Evolutionary conservation across 164 flowering plant species (phyloP), one percentile per base, ranked within the genome.

Genomic region (Santalum album): DNA sequence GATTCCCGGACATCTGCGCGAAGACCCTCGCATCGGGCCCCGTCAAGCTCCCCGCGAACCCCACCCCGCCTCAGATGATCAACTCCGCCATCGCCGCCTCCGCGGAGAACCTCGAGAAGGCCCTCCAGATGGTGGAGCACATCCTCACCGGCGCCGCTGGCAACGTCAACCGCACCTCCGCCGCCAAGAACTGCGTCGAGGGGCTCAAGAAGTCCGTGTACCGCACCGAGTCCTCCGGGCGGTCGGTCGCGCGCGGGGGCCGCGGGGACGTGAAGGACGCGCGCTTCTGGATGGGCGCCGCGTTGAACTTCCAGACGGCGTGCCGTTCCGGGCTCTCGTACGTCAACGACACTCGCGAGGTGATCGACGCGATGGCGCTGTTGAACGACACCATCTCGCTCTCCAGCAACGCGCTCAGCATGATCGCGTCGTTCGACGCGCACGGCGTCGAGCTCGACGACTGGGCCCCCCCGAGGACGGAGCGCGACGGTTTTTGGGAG

Each of bases 401-500:
- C 7, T 75, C 79, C 25, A 84, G 90, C 61, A 80, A 80, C 58
- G 83, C 87, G 1, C 60, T 92, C 18, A 74, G 82, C 67, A 80
- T 92, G 87, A 5, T 80, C 24, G n/a, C 53, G 27, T 66, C 96
- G 1, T 80, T 74, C 53, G 95, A 82, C 40, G 32, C 54, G 9
- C 78, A 53, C 66, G 87, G 90, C 0, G 56, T 63, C 15, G 72
- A 82, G 2, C 68, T 65, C 12, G 70, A 9, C 17, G 52, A 63
- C 10, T 92, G 97, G 97, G 38, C 21, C 43, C 86, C 87, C 7
- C 89, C 88, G 1, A 2, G 22, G 74, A 87, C 99, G n/a, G 99
- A 92, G 72, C 69, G 99, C 20, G 73, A 74, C 55, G 92, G 95
- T 45, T 82, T 86, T 54, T 91, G 92, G 95, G 95, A 72, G 48